Evolutionary conservation across 768 basidiomycete species (phyloP).

Genomic region (Ramaria rubella): DNA sequence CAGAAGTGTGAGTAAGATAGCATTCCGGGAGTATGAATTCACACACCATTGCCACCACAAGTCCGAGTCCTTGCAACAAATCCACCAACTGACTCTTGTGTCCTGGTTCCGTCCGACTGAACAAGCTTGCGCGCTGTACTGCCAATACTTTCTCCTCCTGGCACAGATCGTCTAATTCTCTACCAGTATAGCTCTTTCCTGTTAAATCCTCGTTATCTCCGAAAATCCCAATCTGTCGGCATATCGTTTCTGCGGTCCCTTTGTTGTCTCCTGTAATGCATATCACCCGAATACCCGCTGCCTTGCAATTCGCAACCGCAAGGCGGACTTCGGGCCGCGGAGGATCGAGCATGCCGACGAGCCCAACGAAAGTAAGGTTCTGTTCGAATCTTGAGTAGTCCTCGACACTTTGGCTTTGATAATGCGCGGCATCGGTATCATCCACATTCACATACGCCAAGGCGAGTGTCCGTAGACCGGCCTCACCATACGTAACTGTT

Average conservation of each 20-base stretch:
- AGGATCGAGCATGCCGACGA: constrained; percentile 97
- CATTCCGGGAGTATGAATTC: neutral
- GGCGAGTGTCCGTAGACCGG: constrained; percentile 86
- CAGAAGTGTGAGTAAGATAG: constrained; percentile 6
- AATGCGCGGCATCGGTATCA: constrained; percentile 74
- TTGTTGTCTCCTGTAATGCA: constrained; percentile 99
- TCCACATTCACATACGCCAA: constrained; percentile 78
- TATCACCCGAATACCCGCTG: constrained; percentile 91
- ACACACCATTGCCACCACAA: constrained; percentile 92
- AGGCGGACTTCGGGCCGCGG: constrained; percentile 87
- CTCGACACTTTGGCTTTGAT: constrained; percentile 66
- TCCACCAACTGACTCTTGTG: constrained; percentile 96
- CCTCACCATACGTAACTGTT: constrained; percentile 66
- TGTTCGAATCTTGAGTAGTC: constrained; percentile 91
- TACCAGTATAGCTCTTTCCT: constrained; percentile 94
- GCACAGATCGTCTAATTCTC: constrained; percentile 78
- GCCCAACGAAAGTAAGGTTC: constrained; percentile 86
- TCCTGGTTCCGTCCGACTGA: constrained; percentile 88
- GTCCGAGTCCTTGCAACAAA: constrained; percentile 80
- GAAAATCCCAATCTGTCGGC: constrained; percentile 93
- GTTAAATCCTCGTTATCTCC: constrained; percentile 76
- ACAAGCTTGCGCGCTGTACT: constrained; percentile 83
- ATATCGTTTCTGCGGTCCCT: constrained; percentile 95
- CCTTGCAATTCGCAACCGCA: constrained; percentile 84
- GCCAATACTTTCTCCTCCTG: constrained; percentile 78